phyloP scores from a whole-genome alignment of 306 rosid genomes.

The Inga oerstediana region DNA sequence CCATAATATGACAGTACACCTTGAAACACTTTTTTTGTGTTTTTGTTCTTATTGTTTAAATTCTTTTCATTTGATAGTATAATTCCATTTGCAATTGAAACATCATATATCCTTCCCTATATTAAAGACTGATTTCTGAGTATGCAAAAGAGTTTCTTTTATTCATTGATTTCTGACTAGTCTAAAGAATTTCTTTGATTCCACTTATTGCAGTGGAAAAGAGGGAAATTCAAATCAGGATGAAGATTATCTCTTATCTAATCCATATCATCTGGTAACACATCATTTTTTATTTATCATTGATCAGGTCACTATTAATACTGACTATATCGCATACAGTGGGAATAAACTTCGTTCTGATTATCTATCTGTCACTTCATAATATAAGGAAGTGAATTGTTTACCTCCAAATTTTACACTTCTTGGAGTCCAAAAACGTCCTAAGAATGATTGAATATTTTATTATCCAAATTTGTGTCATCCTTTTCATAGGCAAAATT shows the following conservation, averaged over 20 bases:
- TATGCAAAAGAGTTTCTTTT: constrained; percentile 19
- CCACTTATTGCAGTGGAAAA: constrained; percentile 69
- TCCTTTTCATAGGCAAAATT: neutral
- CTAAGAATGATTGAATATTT: neutral
- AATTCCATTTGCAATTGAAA: constrained; percentile 24
- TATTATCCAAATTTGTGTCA: neutral
- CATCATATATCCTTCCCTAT: constrained; percentile 25
- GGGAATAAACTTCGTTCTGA: neutral
- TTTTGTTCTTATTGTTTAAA: constrained; percentile 3
- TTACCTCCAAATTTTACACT: constrained; percentile 4
- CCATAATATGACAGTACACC: constrained; percentile 14
- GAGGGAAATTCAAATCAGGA: constrained; percentile 76
- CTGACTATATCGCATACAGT: constrained; percentile 23
- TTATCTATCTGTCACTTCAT: constrained; percentile 13
- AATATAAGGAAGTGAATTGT: neutral
- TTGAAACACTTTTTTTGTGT: constrained; percentile 22
- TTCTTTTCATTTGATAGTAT: constrained; percentile 19
- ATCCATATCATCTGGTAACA: constrained; percentile 88
- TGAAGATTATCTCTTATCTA: constrained; percentile 77
- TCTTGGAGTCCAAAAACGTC: constrained; percentile 11
- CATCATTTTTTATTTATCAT: constrained; percentile 25
- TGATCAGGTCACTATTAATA: constrained; percentile 17
- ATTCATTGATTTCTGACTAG: constrained; percentile 5
- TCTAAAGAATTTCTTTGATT: constrained; percentile 22
- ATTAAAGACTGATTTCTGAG: constrained; percentile 23